Evolutionary conservation across 2,329 filamentous ascomycete species (phyloP), one percentile per base, ranked within the genome.

Genomic region (Pseudogymnoascus sp.): DNA sequence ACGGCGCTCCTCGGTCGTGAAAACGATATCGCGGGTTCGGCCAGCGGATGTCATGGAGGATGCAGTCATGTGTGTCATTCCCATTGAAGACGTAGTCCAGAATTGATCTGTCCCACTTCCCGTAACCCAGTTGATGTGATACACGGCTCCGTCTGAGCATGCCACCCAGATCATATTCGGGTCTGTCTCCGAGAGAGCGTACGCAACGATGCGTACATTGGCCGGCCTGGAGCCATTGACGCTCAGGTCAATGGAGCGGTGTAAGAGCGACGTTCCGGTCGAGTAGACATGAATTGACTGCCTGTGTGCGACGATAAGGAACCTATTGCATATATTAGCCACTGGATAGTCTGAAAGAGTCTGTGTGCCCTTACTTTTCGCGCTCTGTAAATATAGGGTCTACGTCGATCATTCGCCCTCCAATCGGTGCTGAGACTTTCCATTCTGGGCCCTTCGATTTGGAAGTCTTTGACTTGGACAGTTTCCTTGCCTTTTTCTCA

Each of bases 221-320:
- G 67, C 64, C 1, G 62, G 60, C 1, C 59, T 62, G 23, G 62
- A 61, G n/a, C 61, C 44, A 40, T 69, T 60, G 69, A 66, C 21
- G 69, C 75, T 72, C 28, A 87, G 78, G 11, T 83, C 78, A 60
- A 97, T 87, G 63, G 86, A 85, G 68, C 91, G 87, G 53, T 91
- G 80, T 21, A 96, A 83, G 60, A 96, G 83, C 1, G 95, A 97
- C 63, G 91, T 92, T 67, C 84, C 80, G 31, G 90, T 85, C 1
- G 90, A 89, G 75, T 95, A 96, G 26, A 96, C 82, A 73, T 92
- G 89, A 62, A 97, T 80, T 9, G 88, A 87, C 28, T 84, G 87
- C 65, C 87, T 83, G 71, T 91, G 90, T 33, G 88, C 84, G 63
- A 96, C 75, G 64, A 97, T 86, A 40, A 97, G 74, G 75, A 88